These are phyloP conservation scores for Fusarium chuoi DNA, from an alignment of 2,329 filamentous ascomycete genomes.

Conservation along the genomic window DNA sequence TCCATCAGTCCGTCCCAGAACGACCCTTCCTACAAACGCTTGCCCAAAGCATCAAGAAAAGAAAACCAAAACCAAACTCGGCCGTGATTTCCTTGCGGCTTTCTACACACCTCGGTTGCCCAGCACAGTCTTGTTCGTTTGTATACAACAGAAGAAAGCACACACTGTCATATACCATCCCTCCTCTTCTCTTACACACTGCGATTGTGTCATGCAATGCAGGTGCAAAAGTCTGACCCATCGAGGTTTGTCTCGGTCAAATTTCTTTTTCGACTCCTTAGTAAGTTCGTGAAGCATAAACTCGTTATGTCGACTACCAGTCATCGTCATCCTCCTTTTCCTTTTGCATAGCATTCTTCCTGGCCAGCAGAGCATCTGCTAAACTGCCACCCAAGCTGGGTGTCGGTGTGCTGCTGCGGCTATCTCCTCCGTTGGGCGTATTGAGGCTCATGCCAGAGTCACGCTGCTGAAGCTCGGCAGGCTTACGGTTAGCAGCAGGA, in stretches of 20 bases:
- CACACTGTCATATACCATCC: slow-evolving; percentile 13
- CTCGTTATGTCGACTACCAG: slow-evolving; percentile 61
- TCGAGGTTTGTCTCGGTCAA: slow-evolving; percentile 25
- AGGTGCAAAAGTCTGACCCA: slow-evolving; percentile 15
- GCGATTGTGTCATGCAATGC: slow-evolving; percentile 10
- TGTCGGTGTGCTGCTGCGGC: slow-evolving; percentile 77
- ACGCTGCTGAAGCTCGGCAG: slow-evolving; percentile 73
- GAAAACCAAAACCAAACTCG: slow-evolving; percentile 43
- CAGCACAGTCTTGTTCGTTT: slow-evolving; percentile 43
- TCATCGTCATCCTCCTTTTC: slow-evolving; percentile 76
- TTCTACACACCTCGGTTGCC: slow-evolving; percentile 39
- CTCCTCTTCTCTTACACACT: slow-evolving; percentile 31
- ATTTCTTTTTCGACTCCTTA: slow-evolving; percentile 25
- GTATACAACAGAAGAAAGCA: slow-evolving; percentile 36
- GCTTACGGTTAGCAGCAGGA: slow-evolving; percentile 77
- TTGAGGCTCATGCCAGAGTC: slow-evolving; percentile 76
- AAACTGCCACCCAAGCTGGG: slow-evolving; percentile 78
- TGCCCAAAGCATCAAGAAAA: slow-evolving; percentile 38
- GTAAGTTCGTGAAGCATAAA: slow-evolving; percentile 40
- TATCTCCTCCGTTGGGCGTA: slow-evolving; percentile 65
- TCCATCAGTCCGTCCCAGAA: slow-evolving; percentile 9
- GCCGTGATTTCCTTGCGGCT: slow-evolving; percentile 27
- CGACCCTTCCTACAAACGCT: slow-evolving; percentile 13
- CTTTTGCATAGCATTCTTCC: slow-evolving; percentile 80
- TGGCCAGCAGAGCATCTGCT: slow-evolving; percentile 80